Conservation (phyloP, 441 rosid genomes). For the Jatropha multifida region DNA sequence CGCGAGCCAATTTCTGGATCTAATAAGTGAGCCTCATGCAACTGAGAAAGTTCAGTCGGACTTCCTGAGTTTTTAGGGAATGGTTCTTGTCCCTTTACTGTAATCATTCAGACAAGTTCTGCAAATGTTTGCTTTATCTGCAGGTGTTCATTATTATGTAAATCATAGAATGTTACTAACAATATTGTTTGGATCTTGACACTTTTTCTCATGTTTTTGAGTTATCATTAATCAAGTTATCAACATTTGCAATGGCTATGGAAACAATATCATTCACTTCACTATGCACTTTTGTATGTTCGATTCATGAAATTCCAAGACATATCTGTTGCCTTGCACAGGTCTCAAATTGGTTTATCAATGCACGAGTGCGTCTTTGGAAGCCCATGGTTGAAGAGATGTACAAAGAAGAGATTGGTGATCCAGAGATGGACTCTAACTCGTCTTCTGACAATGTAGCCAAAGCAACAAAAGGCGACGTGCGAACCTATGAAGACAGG, state of each 20-base stretch:
- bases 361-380: slow-evolving; percentile 95
- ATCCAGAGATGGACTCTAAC: slow-evolving; percentile 67
- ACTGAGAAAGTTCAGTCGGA: not conserved
- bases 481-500: slow-evolving; percentile 36
- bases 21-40: not conserved
- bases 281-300: not conserved
- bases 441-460: slow-evolving; percentile 67
- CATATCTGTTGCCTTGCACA: slow-evolving; percentile 22
- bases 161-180: slow-evolving; percentile 1
- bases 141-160: not conserved
- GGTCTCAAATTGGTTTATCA: slow-evolving; percentile 96
- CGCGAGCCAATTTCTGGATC: not conserved
- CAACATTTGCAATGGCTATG: not conserved
- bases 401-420: slow-evolving; percentile 88
- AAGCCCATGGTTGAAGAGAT: slow-evolving; percentile 98
- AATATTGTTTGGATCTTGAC: slow-evolving; percentile 14
- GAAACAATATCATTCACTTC: not conserved
- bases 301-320: slow-evolving; percentile 8
- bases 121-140: not conserved
- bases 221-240: not conserved
- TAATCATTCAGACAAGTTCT: not conserved
- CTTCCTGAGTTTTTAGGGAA: not conserved
- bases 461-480: slow-evolving; percentile 37
- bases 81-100: not conserved
- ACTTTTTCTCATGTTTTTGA: slow-evolving; percentile 9